phyloP scores from a whole-genome alignment of 805 yeast genomes.

The Wickerhamomyces tratensis region DNA sequence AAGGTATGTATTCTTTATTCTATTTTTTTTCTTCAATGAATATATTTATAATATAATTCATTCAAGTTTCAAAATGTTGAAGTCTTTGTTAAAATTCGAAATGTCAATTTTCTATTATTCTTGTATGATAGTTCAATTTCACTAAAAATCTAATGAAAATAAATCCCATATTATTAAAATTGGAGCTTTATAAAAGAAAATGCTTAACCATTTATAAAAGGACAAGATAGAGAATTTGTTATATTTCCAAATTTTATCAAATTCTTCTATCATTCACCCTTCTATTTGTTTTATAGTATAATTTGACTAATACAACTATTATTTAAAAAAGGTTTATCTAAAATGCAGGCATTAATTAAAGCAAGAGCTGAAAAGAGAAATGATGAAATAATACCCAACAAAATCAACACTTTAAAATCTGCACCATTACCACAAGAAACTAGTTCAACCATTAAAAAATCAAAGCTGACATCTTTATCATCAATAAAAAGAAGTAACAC shows the following conservation, averaged over 20 bases:
- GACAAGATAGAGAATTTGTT: no score
- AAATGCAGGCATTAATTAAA: constrained; percentile 14
- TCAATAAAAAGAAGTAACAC: neutral
- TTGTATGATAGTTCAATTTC: no score
- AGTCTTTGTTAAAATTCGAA: neutral
- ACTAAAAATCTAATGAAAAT: no score
- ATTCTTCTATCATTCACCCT: no score
- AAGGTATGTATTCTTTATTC: constrained; percentile 34
- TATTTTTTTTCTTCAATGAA: neutral
- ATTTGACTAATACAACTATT: neutral
- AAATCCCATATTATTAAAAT: no score
- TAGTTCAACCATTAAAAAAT: neutral
- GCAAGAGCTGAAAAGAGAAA: constrained; percentile 11
- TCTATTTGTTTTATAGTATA: no score
- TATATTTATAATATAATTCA: no score
- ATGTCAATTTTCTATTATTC: neutral
- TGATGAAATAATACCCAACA: neutral
- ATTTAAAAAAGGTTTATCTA: constrained; percentile 6
- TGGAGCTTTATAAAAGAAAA: no score
- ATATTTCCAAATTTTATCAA: no score
- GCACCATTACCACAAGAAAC: no score
- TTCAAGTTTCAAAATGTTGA: neutral
- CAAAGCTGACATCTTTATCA: neutral
- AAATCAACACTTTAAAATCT: neutral
- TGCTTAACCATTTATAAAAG: no score